A percentile compares a stretch with the other conserved stretches of the same genome.
Evolutionary conservation across 2,329 filamentous ascomycete species (phyloP).

Genomic region (Fusarium chaquense): DNA sequence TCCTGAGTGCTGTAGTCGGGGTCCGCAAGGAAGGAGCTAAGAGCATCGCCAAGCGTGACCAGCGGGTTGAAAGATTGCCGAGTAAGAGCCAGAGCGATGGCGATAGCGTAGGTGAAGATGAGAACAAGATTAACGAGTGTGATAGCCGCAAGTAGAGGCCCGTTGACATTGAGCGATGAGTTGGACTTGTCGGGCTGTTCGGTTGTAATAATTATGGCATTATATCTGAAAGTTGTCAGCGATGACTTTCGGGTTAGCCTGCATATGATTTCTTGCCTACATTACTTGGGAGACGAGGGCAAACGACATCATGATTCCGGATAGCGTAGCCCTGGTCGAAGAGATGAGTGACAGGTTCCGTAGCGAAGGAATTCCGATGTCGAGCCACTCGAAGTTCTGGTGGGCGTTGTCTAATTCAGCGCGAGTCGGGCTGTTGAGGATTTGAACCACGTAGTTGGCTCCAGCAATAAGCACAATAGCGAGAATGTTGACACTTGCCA

Average conservation of each 20-base stretch:
- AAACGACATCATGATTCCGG: constrained; percentile 55
- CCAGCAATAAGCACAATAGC: constrained; percentile 59
- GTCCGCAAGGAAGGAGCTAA: constrained; percentile 62
- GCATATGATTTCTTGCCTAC: constrained; percentile 51
- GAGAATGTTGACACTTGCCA: constrained; percentile 59
- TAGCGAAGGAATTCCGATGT: constrained; percentile 66
- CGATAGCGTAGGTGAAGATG: constrained; percentile 56
- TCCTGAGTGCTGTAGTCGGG: constrained; percentile 59
- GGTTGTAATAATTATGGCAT: constrained; percentile 62
- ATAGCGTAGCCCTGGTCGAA: constrained; percentile 55
- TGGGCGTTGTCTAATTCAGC: constrained; percentile 62
- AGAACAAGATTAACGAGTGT: constrained; percentile 58
- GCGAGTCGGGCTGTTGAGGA: constrained; percentile 66
- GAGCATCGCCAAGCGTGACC: constrained; percentile 63
- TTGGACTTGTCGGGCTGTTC: constrained; percentile 22
- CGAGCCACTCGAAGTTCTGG: constrained; percentile 60
- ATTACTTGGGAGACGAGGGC: constrained; percentile 63
- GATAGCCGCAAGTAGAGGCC: constrained; percentile 53
- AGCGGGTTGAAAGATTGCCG: constrained; percentile 56
- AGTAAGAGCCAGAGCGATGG: constrained; percentile 55
- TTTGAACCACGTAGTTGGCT: constrained; percentile 66
- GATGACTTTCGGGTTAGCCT: neutral
- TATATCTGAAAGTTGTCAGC: constrained; percentile 57
- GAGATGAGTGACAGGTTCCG: constrained; percentile 62
- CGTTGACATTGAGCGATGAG: constrained; percentile 56